Percentiles rank a stretch among this genome's conserved stretches.
These are phyloP conservation scores for Clarireedia monteithiana DNA, from an alignment of 2,329 filamentous ascomycete genomes.

Conservation along the genomic window DNA sequence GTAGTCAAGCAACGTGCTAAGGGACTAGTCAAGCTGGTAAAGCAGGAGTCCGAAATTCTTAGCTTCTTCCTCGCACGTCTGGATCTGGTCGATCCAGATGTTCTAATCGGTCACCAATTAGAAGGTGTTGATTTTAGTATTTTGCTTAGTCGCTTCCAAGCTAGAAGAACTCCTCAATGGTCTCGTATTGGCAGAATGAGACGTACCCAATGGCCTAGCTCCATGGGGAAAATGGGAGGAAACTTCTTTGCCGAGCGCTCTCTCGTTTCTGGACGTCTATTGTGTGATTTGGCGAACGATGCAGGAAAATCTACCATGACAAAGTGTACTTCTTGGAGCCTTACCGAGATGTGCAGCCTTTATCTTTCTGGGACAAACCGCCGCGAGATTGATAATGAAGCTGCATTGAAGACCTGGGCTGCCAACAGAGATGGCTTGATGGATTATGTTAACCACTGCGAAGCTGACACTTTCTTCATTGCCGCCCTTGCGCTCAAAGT, in stretches of 20 bases:
- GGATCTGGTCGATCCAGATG: conserved; percentile 83
- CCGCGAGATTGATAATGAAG: conserved; percentile 82
- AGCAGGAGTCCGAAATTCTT: conserved; percentile 76
- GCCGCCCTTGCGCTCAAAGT: conserved; percentile 81
- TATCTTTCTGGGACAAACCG: conserved; percentile 63
- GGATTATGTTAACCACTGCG: conserved; percentile 89
- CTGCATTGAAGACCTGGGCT: conserved; percentile 79
- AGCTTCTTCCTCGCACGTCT: conserved; percentile 85
- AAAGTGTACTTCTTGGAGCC: conserved; percentile 95
- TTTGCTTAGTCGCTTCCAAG: conserved; percentile 74
- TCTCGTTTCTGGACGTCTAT: conserved; percentile 76
- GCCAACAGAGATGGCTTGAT: conserved; percentile 76
- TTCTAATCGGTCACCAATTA: conserved; percentile 88
- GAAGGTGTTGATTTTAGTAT: conserved; percentile 96
- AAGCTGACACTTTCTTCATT: conserved; percentile 93
- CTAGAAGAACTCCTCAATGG: conserved; percentile 91
- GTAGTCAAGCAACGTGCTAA: conserved; percentile 63
- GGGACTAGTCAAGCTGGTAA: conserved; percentile 72
- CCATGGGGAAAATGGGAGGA: conserved; percentile 75
- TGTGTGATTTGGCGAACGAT: conserved; percentile 93
- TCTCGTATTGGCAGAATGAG: conserved; percentile 84
- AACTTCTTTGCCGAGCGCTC: conserved; percentile 93
- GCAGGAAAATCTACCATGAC: conserved; percentile 95
- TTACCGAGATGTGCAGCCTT: conserved; percentile 94
- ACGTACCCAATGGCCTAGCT: conserved; percentile 77